Evolutionary conservation across 2,329 filamentous ascomycete species (phyloP).

Genomic region (Didymella pinodella): DNA sequence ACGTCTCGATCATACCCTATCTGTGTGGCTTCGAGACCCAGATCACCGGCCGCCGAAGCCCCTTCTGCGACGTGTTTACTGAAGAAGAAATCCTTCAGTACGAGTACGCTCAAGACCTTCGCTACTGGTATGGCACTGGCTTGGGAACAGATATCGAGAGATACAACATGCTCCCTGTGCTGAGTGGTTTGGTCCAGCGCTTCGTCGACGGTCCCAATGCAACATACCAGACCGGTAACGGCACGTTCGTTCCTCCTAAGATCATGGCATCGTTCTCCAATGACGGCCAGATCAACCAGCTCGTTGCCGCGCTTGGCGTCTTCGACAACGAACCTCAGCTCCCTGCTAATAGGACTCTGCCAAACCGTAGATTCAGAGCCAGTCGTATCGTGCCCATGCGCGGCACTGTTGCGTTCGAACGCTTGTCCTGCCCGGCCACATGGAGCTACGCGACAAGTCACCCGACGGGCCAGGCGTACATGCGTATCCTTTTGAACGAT

Average conservation of each 20-base stretch:
- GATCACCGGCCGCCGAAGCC: slow-evolving; percentile 66
- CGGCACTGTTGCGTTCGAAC: slow-evolving; percentile 71
- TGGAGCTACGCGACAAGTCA: slow-evolving; percentile 14
- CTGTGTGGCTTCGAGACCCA: slow-evolving; percentile 76
- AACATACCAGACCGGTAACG: slow-evolving; percentile 59
- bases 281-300: slow-evolving; percentile 70
- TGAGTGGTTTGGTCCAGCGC: slow-evolving; percentile 62
- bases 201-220: slow-evolving; percentile 62
- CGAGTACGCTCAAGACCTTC: slow-evolving; percentile 72
- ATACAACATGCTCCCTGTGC: slow-evolving; percentile 68
- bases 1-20: slow-evolving; percentile 69
- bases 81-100: slow-evolving; percentile 69
- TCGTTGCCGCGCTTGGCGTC: slow-evolving; percentile 66
- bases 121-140: slow-evolving; percentile 72
- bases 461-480: slow-evolving; percentile 50
- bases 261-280: slow-evolving; percentile 70
- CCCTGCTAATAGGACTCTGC: slow-evolving; percentile 57
- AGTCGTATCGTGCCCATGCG: slow-evolving; percentile 68
- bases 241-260: slow-evolving; percentile 60
- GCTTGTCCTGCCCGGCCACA: slow-evolving; percentile 60
- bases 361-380: slow-evolving; percentile 62
- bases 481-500: slow-evolving; percentile 69
- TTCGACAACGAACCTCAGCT: slow-evolving; percentile 65
- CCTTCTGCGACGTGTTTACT: slow-evolving; percentile 70
- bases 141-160: slow-evolving; percentile 63